Base-by-base conservation (phyloP, 129 eudicot species). In the Flaveria brownii region DNA sequence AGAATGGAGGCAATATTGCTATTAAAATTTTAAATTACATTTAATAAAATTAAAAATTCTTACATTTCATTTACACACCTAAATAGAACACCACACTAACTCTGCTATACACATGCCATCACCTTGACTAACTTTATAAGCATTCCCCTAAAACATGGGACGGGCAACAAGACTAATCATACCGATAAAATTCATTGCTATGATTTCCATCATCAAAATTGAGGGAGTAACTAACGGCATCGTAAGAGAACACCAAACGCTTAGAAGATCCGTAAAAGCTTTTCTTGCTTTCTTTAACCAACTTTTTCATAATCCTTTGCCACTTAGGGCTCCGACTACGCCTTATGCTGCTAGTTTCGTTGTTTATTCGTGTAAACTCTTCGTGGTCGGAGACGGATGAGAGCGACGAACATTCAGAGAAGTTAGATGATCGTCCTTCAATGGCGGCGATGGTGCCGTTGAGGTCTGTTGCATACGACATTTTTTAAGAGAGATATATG, bases 171-270 rank as follows among this genome's bases (percentile, higher is more conserved):
- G 16, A 28, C 0, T 28, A 4, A 28, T 28, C 33, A 28, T 28
- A 28, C 33, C 33, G 33, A 28, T 28, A 28, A 28, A 28, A 28
- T 28, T 28, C 33, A 28, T 28, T 28, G 4, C 9, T 3, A 30
- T 82, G 80, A 67, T 74, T 74, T 26, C 97, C 97, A 10, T 91
- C 95, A 47, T 91, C 97, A 42, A 88, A 91, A 68, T 91, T 88
- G 50, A 83, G 91, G 0, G 97, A 73, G 42, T 91, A 91, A 80
- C 97, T 91, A 28, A 83, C 83, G 2, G 83, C 92, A 60, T 91
- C 97, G 47, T 91, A 91, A 9, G 68, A 81, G 64, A 86, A 91
- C 7, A 75, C 80, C 18, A 77, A 4, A 1, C 90, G 87, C 71
- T 71, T 86, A 0, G 78, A 79, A n/a, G 91, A 74, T 25, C 84